A percentile compares a stretch with the other conserved stretches of the same genome.
phyloP scores from a whole-genome alignment of 768 basidiomycete genomes.

The Gymnopilus dilepis region DNA sequence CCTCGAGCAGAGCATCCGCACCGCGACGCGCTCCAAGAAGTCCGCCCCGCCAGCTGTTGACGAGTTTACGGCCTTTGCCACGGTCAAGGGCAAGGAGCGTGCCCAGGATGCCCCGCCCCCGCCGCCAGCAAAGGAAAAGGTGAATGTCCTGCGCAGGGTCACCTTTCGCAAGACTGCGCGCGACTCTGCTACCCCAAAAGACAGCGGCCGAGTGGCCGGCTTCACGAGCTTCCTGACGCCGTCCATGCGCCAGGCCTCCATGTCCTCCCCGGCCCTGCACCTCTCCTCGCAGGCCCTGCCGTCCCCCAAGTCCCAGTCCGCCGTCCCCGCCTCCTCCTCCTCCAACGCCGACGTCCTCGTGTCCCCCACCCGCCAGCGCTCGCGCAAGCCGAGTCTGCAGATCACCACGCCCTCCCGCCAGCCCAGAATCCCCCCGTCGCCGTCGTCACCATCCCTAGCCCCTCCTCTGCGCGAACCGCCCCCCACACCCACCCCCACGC shows the following conservation, averaged over 20 bases:
- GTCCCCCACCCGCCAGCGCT: conserved; percentile 53
- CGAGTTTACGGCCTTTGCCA: conserved; percentile 47
- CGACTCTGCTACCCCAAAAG: conserved; percentile 31
- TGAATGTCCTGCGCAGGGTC: conserved; percentile 30
- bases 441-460: conserved; percentile 26
- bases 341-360: conserved; percentile 49
- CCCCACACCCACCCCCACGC: conserved; percentile 2
- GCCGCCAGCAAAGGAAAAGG: conserved; percentile 34
- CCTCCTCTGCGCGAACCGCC: conserved; percentile 8
- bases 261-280: conserved; percentile 78
- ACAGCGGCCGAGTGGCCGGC: conserved; percentile 54
- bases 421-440: conserved; percentile 34
- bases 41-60: conserved; percentile 37
- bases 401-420: conserved; percentile 28
- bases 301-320: conserved; percentile 56
- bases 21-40: conserved; percentile 65
- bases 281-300: conserved; percentile 61
- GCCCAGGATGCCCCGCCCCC: conserved; percentile 38
- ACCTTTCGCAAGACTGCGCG: conserved; percentile 30
- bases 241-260: conserved; percentile 69
- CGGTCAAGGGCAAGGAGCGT: conserved; percentile 23
- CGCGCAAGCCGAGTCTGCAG: conserved; percentile 45
- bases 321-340: conserved; percentile 52
- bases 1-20: conserved; percentile 68
- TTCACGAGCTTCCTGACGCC: conserved; percentile 66